Base-by-base conservation (phyloP, 2,329 filamentous ascomycete species). In the Ramularia collo-cygni region DNA sequence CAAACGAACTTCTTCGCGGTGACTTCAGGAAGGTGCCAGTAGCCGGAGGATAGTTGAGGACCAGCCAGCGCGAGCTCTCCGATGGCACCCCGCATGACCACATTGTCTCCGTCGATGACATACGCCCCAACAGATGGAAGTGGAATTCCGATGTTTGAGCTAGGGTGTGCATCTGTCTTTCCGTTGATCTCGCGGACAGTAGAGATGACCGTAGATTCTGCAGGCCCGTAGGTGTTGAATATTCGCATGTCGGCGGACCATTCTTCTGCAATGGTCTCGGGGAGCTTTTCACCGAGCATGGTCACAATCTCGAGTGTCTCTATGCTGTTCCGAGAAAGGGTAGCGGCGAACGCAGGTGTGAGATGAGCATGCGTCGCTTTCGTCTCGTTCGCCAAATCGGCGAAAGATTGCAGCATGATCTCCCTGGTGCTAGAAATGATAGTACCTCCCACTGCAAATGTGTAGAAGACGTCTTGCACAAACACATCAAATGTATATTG, bases 401-500 rank as follows among this genome's bases (percentile, higher is more conserved):
- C 38, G 33, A 47, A 47, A 35, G 43, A 40, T 19, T 44, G 40
- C 14, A 46, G 40, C 39, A 46, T 40, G 39, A 40, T 28, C 17
- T 43, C 36, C n/a, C 43, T 21, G 10, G 39, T 46, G 28, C 43
- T 46, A 8, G 43, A 46, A 17, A 46, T 37, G 33, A 46, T 26
- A 24, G 40, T 39, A 4, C 43, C 43, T 9, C 43, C 43, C 6
- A 46, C 31, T 12, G 35, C 42, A 39, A 39, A 46, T 8, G 43
- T 46, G 27, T 46, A 46, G 43, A 46, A 46, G 1, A 46, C 27
- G 35, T 62, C 59, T 33, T 61, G 58, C 12, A 62, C 53, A 13
- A 63, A 68, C 8, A 65, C 64, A 41, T 67, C 64, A 35, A 67
- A 67, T 14, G 56, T 65, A 42, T 59, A 62, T 13, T 58, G 50